Base-by-base conservation (phyloP, 2,329 filamentous ascomycete genomes). In the Calonectria honghensis region DNA sequence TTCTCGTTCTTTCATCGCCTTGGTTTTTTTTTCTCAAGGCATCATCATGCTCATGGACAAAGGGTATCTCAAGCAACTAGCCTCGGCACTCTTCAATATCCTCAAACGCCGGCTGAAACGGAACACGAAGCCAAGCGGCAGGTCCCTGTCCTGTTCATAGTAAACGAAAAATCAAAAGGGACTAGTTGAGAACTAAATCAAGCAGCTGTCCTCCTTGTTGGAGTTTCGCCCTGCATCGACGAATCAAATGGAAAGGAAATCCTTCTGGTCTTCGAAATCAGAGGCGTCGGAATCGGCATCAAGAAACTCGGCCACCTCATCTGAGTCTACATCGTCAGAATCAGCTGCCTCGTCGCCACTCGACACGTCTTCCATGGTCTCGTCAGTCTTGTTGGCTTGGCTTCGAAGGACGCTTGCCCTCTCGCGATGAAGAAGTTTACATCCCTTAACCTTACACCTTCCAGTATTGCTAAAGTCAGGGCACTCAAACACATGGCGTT, bases 381-480 rank as follows among this genome's bases (percentile, higher is more conserved):
- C 89, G 73, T 91, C 88, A 67, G 86, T 85, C 86, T 80, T 63
- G 57, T 41, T 90, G 88, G 84, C 90, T 91, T 84, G 91, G 84
- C 93, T 93, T 82, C 95, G 94, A 81, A 93, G 90, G 83, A 93
- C 88, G 88, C 94, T 96, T 83, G 96, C 96, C 86, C 95, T 93
- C 87, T 97, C 95, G 83, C 96, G 92, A 86, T 99, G 97, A 74
- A 93, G 94, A 70, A 98, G 90, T 83, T 94, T 94, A 88, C 96
- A 98, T 78, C 93, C 93, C 85, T 93, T 92, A 84, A 91, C 92
- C 84, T 92, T 93, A 91, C 97, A 99, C 76, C 89, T 88, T 81
- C 96, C 96, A 75, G 91, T 95, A 86, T 98, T 98, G 90, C 95
- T 95, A 88, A 97, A 98, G 84, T 98, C 94, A 76, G 97, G 96